phyloP scores from a whole-genome alignment of 148 eudicot species.

The Arctostaphylos glauca region DNA sequence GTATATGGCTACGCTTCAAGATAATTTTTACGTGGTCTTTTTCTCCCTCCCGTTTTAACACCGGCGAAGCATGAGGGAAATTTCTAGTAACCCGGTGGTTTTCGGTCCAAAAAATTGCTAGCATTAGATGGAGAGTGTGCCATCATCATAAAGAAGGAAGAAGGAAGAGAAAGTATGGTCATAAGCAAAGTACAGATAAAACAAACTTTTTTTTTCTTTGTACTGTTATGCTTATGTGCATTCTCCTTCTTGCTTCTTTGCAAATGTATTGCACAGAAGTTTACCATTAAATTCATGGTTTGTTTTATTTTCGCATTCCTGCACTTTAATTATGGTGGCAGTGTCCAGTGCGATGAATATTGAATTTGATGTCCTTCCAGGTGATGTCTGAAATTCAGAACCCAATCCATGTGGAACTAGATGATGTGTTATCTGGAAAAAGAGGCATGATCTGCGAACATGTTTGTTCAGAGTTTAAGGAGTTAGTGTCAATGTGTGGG shows the following conservation, averaged over 20 bases:
- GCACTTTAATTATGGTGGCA: neutral
- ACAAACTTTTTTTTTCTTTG: neutral
- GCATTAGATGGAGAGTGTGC: slow-evolving; percentile 7
- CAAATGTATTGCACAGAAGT: neutral
- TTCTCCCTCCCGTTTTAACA: neutral
- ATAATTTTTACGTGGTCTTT: neutral
- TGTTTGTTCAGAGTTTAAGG: slow-evolving; percentile 71
- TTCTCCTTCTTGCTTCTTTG: neutral
- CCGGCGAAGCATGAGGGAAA: neutral
- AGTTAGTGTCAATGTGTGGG: slow-evolving; percentile 80
- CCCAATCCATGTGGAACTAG: slow-evolving; percentile 69
- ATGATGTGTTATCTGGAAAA: slow-evolving; percentile 40
- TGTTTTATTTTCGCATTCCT: neutral
- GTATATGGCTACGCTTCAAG: neutral
- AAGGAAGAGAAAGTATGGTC: neutral
- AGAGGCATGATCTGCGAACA: slow-evolving; percentile 69
- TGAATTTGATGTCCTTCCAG: slow-evolving; percentile 31
- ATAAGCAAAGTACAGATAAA: neutral
- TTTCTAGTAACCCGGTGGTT: neutral
- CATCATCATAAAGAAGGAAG: neutral
- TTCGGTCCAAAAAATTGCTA: neutral
- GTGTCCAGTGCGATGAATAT: neutral
- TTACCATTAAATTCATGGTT: neutral
- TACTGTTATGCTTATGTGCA: neutral
- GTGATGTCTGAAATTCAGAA: slow-evolving; percentile 64